Evolutionary conservation across 805 yeast species (phyloP), one percentile per base, ranked within the genome.

Genomic region (Phaffomyces antillensis): DNA sequence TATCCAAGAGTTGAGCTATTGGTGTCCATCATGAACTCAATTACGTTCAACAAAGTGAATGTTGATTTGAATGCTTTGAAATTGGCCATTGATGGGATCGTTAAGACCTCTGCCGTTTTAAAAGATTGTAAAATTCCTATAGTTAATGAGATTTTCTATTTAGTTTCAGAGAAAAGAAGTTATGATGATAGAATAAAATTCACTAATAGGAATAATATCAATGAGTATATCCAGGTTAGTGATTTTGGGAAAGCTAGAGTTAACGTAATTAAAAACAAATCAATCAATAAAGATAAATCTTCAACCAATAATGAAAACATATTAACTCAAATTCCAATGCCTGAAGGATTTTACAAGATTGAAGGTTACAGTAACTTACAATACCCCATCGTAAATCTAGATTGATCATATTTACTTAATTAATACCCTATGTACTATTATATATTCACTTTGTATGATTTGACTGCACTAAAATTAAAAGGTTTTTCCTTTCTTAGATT

Each of bases 391-490:
- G 30, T 11, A 7, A 36, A 34, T 9, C 6, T 17, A 23, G 13
- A 34, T 34, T 33, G n/a, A 15, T 9, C 18, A 34, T 17, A 17
- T 17, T 17, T 10, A 17, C 3, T 7, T 34, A 17, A 34, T 18
- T 10, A 8, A 34, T 17, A 33, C 4, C 20, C 2, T 17, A 17
- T 23, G 16, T 36, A n/a, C 6, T 7, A 2, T 12, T 28, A 23
- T 37, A 47, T 38, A 10, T 41, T 32, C 34, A 50, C 52, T 26
- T 41, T 35, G 39, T 60, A 67, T 2, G 68, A 60, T 49, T 51
- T 69, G 2, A 83, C 91, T 40, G 85, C 67, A 48, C 85, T 81
- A 58, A 88, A 90, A 53, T 74, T 77, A 63, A 86, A 90, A 12
- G 89, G 80, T 53, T 82, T 83, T 59, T 90, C 97, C 52, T 86